A percentile compares a stretch with the other conserved stretches of the same genome.
These are phyloP conservation scores for Apiospora kogelbergensis DNA, from an alignment of 2,329 filamentous ascomycete species.

Conservation along the genomic window DNA sequence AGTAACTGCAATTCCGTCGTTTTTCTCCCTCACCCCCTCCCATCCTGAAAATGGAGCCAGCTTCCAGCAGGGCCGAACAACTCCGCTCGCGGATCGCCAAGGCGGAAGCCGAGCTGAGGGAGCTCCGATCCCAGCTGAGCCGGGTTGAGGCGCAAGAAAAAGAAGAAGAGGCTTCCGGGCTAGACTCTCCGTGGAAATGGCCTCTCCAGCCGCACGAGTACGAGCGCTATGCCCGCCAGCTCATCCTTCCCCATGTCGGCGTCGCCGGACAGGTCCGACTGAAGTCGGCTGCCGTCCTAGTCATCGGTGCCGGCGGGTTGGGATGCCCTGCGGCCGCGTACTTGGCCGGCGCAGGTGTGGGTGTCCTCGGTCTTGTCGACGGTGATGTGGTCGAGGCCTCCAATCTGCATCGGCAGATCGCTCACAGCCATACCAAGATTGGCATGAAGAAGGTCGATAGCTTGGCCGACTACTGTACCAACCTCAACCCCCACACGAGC, in stretches of 20 bases:
- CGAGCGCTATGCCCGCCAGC: constrained; percentile 82
- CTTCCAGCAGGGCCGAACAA: background rate
- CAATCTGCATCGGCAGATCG: constrained; percentile 89
- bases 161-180: background rate
- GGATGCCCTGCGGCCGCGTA: constrained; percentile 94
- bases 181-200: constrained; percentile 54
- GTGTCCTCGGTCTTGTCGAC: constrained; percentile 80
- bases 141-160: constrained; percentile 34
- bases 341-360: constrained; percentile 84
- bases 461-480: constrained; percentile 54
- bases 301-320: constrained; percentile 85
- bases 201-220: constrained; percentile 74
- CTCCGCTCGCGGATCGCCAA: constrained; percentile 48
- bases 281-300: constrained; percentile 67
- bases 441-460: constrained; percentile 81
- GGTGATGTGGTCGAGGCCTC: constrained; percentile 85
- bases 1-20: background rate
- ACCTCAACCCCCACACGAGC: constrained; percentile 69
- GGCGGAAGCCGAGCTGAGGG: constrained; percentile 48
- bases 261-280: constrained; percentile 76
- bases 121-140: constrained; percentile 45
- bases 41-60: constrained; percentile 34
- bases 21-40: background rate
- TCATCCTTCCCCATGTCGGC: constrained; percentile 83
- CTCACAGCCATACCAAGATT: constrained; percentile 70